Percentiles rank a stretch among this genome's conserved stretches.
Conservation (phyloP, 2,329 filamentous ascomycete species). For the Claviceps sp. region DNA sequence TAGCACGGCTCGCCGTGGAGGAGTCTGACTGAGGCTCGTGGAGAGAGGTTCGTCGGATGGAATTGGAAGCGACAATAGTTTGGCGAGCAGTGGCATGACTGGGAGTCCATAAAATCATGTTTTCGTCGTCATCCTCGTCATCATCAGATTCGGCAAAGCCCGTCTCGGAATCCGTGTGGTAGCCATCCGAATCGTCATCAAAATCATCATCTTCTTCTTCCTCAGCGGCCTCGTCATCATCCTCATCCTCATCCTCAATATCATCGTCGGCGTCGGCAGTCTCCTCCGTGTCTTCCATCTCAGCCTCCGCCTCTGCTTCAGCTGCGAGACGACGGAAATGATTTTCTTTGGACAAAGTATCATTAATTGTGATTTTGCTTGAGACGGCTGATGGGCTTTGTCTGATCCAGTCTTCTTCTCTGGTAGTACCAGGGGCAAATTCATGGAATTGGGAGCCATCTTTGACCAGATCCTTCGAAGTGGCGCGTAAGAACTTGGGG, state of each 20-base stretch:
- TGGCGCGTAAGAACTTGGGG: conserved; percentile 36
- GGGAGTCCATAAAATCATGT: conserved; percentile 41
- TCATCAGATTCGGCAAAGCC: conserved; percentile 58
- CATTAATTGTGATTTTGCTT: conserved; percentile 70
- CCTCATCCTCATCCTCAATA: conserved; percentile 32
- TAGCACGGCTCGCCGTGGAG: conserved; percentile 35
- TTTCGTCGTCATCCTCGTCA: conserved; percentile 55
- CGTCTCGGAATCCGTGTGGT: conserved; percentile 60
- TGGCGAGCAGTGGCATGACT: conserved; percentile 25
- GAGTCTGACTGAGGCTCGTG: conserved; percentile 44
- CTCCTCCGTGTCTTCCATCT: conserved; percentile 56
- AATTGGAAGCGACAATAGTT: conserved; percentile 22
- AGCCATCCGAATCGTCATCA: conserved; percentile 50
- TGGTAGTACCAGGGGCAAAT: conserved; percentile 69
- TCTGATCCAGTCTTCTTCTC: conserved; percentile 82
- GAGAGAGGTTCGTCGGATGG: conserved; percentile 23
- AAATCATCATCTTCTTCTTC: conserved; percentile 36
- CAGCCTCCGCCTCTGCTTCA: conserved; percentile 82
- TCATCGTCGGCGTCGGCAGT: conserved; percentile 30
- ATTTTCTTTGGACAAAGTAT: conserved; percentile 83
- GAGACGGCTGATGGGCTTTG: conserved; percentile 50
- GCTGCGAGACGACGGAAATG: conserved; percentile 72
- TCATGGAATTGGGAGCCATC: conserved; percentile 67
- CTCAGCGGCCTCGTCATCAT: conserved; percentile 35
- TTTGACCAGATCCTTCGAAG: conserved; percentile 34